Evolutionary conservation across 441 rosid species (phyloP).

Genomic region (Arabidopsis lyrata): DNA sequence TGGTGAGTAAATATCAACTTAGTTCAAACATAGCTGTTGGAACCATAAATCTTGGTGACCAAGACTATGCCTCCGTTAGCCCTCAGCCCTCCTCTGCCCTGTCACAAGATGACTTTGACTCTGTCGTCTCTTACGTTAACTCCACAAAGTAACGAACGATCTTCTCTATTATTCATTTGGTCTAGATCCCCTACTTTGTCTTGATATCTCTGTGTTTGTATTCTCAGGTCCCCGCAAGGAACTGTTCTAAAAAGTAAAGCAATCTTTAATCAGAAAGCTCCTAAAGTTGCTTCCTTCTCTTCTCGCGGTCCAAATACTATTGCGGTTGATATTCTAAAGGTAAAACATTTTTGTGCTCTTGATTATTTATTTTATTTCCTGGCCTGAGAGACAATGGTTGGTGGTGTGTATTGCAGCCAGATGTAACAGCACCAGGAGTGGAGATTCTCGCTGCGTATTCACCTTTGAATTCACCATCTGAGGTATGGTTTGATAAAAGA

Average conservation of each 20-base stretch:
- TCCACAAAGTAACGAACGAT: slow-evolving; percentile 30
- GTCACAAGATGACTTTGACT: slow-evolving; percentile 17
- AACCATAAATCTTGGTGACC: too few species aligned
- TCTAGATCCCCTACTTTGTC: not conserved
- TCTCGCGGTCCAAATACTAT: slow-evolving; percentile 40
- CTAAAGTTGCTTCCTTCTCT: slow-evolving; percentile 23
- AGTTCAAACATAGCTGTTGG: too few species aligned
- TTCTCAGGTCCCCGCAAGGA: slow-evolving; percentile 39
- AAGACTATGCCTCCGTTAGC: too few species aligned
- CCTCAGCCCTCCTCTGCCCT: slow-evolving; percentile 1
- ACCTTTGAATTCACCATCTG: slow-evolving; percentile 21
- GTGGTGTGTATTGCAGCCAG: slow-evolving; percentile 51
- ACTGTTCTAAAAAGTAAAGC: slow-evolving; percentile 39
- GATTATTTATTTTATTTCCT: not conserved
- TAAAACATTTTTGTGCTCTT: slow-evolving; percentile 16
- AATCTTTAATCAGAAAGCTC: slow-evolving; percentile 19
- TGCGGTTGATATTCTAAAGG: slow-evolving; percentile 32
- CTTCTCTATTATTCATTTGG: not conserved
- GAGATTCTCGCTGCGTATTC: slow-evolving; percentile 59
- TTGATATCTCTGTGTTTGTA: not conserved
- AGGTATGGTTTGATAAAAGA: not conserved
- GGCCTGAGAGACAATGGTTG: slow-evolving; percentile 4
- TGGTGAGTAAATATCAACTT: too few species aligned
- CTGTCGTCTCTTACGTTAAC: slow-evolving; percentile 28
- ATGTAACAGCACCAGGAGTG: slow-evolving; percentile 57